These are phyloP conservation scores for Candida broadrunensis DNA, from an alignment of 805 yeast species.

Conservation along the genomic window DNA sequence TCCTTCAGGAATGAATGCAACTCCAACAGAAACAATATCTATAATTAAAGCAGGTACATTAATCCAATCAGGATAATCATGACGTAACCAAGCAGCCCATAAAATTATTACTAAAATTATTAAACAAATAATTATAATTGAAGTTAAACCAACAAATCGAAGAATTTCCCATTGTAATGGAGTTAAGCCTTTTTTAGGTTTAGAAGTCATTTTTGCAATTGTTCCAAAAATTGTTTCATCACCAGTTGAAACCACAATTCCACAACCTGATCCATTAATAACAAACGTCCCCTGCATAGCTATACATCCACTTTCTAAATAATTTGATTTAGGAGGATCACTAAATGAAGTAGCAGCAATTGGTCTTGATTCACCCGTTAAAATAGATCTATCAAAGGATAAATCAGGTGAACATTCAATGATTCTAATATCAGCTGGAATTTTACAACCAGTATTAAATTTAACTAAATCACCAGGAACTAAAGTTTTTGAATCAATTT, in stretches of 20 bases:
- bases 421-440: slow-evolving; percentile 48
- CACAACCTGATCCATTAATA: slow-evolving; percentile 42
- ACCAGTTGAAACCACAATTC: slow-evolving; percentile 44
- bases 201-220: slow-evolving; percentile 40
- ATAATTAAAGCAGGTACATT: slow-evolving; percentile 37
- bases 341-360: slow-evolving; percentile 23
- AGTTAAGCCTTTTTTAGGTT: slow-evolving; percentile 35
- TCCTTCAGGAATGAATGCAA: slow-evolving; percentile 53
- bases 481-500: slow-evolving; percentile 29
- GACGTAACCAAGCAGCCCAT: slow-evolving; percentile 45
- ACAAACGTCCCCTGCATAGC: slow-evolving; percentile 48
- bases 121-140: slow-evolving; percentile 21
- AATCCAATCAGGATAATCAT: slow-evolving; percentile 39
- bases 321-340: slow-evolving; percentile 32
- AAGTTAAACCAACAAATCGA: slow-evolving; percentile 28
- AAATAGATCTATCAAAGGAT: slow-evolving; percentile 43
- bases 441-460: slow-evolving; percentile 36
- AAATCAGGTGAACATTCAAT: slow-evolving; percentile 33
- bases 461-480: slow-evolving; percentile 46
- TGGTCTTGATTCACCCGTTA: slow-evolving; percentile 50
- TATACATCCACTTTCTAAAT: slow-evolving; percentile 40
- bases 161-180: slow-evolving; percentile 43
- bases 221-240: slow-evolving; percentile 45
- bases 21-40: slow-evolving; percentile 44
- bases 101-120: slow-evolving; percentile 28